Evolutionary conservation across 1,139 yeast species (phyloP).

Genomic region (Scheffersomyces segobiensis): DNA sequence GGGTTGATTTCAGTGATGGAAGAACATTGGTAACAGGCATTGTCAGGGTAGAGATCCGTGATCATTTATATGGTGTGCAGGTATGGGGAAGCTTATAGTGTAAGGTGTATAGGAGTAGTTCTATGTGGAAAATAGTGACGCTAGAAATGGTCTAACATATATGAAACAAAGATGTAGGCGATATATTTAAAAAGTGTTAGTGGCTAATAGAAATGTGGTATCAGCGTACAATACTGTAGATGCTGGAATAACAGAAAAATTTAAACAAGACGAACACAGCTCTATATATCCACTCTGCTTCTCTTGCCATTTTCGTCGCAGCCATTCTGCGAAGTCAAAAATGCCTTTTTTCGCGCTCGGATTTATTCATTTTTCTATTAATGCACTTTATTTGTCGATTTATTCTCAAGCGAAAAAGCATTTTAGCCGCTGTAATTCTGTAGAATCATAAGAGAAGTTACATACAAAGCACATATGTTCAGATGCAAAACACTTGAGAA

Average conservation of each 20-base stretch:
- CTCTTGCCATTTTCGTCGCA: neutral
- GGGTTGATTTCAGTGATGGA: neutral
- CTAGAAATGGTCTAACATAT: neutral
- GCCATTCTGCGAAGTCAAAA: neutral
- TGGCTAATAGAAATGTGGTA: neutral
- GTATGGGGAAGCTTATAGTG: neutral
- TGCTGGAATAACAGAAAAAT: neutral
- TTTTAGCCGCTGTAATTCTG: neutral
- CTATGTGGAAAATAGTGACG: neutral
- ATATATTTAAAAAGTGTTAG: too few relatives aligned
- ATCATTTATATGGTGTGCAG: neutral
- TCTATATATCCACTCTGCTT: neutral
- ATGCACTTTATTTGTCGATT: neutral
- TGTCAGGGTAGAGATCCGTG: neutral
- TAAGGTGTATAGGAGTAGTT: neutral
- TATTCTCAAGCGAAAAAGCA: neutral
- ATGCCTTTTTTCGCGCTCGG: neutral
- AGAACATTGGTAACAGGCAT: neutral
- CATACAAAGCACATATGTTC: neutral
- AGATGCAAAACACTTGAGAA: too few relatives aligned
- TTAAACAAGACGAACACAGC: neutral
- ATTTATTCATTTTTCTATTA: neutral
- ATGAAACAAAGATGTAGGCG: neutral
- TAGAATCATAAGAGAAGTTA: neutral
- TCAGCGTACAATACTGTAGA: neutral